Evolutionary conservation across 768 basidiomycete species (phyloP), one percentile per base, ranked within the genome.

Genomic region (Leccinum barrowsii): DNA sequence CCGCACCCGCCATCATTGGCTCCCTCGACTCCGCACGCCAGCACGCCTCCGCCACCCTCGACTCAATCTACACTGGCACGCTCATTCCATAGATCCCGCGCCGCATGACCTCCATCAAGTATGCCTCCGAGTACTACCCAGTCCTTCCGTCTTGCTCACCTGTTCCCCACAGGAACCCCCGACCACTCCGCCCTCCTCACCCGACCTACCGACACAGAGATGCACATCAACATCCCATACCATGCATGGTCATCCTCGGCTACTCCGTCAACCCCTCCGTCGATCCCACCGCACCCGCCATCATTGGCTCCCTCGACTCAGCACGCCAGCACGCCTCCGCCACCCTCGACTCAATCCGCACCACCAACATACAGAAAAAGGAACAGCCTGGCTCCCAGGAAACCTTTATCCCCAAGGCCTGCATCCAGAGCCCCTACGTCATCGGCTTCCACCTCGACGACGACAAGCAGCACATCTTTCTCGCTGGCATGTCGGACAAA

Each of bases 401-500:
- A 59, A 87, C 87, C 58, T 98, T 96, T 70, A 88, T 98, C 60
- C 97, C 97, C 28, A 97, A 98, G 77, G 80, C 82, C 10, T 98
- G 96, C 74, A 85, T 95, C 58, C 97, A 98, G 22, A 24, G 22
- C 22, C 22, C 22, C 22, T 24, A 24, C 22, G 22, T 24, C 22
- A 24, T 24, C 3, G 22, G 22, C 22, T 24, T 24, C 22, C 22
- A 24, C 22, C 22, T 24, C 22, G 22, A 97, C 70, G 82, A 90
- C 56, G 94, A 98, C 67, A 98, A 98, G 73, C 94, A 98, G 70
- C 78, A 97, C 70, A 88, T 95, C 52, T 98, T 98, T 79, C 78
- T 98, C 49, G 96, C 96, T 51, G 97, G 97, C 60, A 99, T 98
- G 97, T 91, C 89, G 42, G 95, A 98, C 76, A 98, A 98, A 79